Conservation (phyloP, 305 asterid species). For the Rubia peregrina region DNA sequence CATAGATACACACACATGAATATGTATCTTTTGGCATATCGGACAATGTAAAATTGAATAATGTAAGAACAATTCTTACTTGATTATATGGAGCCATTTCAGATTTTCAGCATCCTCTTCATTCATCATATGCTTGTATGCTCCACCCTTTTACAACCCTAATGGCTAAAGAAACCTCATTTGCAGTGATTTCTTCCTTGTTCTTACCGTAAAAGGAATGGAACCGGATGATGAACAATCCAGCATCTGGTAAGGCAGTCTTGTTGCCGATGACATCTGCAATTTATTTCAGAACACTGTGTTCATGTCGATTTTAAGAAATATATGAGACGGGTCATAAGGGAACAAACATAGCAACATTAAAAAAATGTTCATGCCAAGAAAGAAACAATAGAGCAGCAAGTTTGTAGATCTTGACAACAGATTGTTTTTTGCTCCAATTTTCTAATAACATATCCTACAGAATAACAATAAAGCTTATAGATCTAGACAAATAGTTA, state of each 20-base stretch:
- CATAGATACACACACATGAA: background rate
- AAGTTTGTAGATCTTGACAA: no score
- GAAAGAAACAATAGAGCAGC: no score
- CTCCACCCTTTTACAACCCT: slow-evolving; percentile 34
- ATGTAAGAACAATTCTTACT: slow-evolving; percentile 19
- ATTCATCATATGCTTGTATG: slow-evolving; percentile 46
- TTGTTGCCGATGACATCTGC: no score
- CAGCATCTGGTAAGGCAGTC: slow-evolving; percentile 47
- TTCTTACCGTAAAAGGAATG: slow-evolving; percentile 49
- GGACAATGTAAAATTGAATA: background rate
- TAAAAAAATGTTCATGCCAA: no score
- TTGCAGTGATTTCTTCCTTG: background rate
- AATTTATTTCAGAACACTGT: no score
- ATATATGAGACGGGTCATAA: no score
- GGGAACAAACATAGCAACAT: no score
- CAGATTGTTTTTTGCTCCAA: no score
- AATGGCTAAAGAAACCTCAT: background rate
- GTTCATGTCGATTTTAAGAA: no score
- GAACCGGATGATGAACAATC: slow-evolving; percentile 46
- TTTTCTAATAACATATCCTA: no score
- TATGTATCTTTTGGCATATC: background rate
- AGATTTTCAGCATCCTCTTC: slow-evolving; percentile 45
- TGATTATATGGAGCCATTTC: slow-evolving; percentile 52
- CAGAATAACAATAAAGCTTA: no score
- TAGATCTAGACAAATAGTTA: no score